Evolutionary conservation across 371 early-diverging fungal genomes (phyloP), one percentile per base, ranked within the genome.

Genomic region (Apophysomyces ossiformis): DNA sequence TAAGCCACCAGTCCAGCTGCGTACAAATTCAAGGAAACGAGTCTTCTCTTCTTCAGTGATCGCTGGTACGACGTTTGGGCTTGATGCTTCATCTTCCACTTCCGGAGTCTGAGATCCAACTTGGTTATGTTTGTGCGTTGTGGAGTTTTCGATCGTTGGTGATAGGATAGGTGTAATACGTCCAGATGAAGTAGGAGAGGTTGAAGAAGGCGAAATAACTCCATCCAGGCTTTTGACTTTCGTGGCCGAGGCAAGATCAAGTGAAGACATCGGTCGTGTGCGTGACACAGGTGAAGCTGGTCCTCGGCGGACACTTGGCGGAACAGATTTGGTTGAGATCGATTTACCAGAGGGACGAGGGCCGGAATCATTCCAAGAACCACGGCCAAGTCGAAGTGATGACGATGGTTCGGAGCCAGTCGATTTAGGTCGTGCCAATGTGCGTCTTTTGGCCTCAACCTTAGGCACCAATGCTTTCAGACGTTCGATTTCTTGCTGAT

Each of bases 401-500:
- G 54, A 50, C 1, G 54, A 50, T 5, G 54, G 54, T 26, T 50
- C 54, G 21, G 54, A 50, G 7, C 64, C 68, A 9, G 63, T 68
- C 18, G 69, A 69, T 12, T 64, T 64, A 1, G 65, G 65, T 56
- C 63, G 37, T 15, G 54, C 9, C 21, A 65, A 32, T 15, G 68
- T n/a, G 9, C 68, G 70, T 58, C 70, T 76, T 46, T 73, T 73
- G 12, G 43, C 39, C 57, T 70, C 70, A 6, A 74, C 74, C 61
- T 77, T 76, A 21, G 76, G 78, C 11, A 82, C 79, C n/a, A 82
- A 57, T 45, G 77, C 73, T 54, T 82, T 82, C 21, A 82, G 50
- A 45, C 79, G 70, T 64, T 82, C 82, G 16, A 82, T 82, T 58
- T 82, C 82, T 54, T 72, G 70, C 54, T 82, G 76, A 41, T 82